Evolutionary conservation across 352 stramenopile species (phyloP).

Genomic region (Phytophthora meadii): DNA sequence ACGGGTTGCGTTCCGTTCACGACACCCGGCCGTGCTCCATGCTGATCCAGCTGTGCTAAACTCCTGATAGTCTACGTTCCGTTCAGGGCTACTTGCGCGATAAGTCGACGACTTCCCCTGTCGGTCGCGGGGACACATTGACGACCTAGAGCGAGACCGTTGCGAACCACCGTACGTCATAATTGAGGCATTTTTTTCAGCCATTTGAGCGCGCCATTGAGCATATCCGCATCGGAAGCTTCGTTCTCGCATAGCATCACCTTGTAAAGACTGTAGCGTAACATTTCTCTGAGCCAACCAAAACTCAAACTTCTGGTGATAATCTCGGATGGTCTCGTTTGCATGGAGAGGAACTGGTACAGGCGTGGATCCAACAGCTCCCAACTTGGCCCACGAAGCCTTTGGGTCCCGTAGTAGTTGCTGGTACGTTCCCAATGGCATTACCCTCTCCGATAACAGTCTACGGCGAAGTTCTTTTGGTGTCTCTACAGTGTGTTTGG

Average conservation of each 20-base stretch:
- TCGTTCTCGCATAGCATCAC: slow-evolving; percentile 19
- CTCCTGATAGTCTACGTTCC: background rate
- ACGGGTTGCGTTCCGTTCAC: background rate
- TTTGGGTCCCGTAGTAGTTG: slow-evolving; percentile 8
- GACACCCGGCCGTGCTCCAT: slow-evolving; percentile 4
- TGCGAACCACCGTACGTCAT: background rate
- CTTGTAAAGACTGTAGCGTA: slow-evolving; percentile 14
- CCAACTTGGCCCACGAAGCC: slow-evolving; percentile 16
- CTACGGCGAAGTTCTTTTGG: slow-evolving; percentile 10
- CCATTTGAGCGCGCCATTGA: slow-evolving; percentile 24
- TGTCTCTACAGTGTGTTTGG: slow-evolving; percentile 12
- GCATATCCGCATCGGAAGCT: slow-evolving; percentile 26
- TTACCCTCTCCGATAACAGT: slow-evolving; percentile 25
- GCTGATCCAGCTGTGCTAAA: background rate
- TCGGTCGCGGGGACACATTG: background rate
- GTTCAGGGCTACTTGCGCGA: slow-evolving; percentile 8
- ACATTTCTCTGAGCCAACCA: slow-evolving; percentile 30
- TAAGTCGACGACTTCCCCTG: background rate
- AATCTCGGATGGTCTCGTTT: slow-evolving; percentile 32
- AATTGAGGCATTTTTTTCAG: background rate
- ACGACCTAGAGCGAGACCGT: slow-evolving; percentile 2
- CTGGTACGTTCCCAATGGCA: slow-evolving; percentile 23
- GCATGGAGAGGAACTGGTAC: slow-evolving; percentile 25
- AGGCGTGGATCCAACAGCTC: background rate
- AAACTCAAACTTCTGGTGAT: slow-evolving; percentile 39